These are phyloP conservation scores for Rhodomyrtus tomentosa DNA, from an alignment of 345 rosid genomes.

Conservation along the genomic window DNA sequence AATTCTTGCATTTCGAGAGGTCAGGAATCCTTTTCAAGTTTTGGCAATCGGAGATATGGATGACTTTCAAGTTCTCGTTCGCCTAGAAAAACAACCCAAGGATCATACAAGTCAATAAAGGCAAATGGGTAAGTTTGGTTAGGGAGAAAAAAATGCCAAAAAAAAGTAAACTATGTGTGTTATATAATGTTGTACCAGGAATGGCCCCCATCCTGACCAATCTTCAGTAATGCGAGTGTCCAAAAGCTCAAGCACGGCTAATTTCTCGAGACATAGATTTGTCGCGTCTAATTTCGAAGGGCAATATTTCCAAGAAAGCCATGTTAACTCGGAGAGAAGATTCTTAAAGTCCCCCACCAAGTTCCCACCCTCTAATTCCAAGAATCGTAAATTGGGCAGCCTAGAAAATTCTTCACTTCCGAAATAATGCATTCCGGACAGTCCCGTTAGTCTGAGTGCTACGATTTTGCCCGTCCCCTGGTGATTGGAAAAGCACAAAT, in stretches of 20 bases:
- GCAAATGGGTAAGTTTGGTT: not conserved
- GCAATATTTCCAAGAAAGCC: not conserved
- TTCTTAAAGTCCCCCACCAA: not conserved
- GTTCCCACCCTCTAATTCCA: not conserved
- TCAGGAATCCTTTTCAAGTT: not conserved
- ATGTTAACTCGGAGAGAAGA: not conserved
- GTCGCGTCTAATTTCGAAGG: not conserved
- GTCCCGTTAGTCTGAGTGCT: not conserved
- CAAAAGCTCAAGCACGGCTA: not conserved
- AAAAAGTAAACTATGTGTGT: rapidly evolving
- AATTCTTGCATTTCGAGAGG: not conserved
- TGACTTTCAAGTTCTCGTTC: not conserved
- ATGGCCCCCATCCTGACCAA: not conserved
- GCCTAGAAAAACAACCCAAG: not conserved
- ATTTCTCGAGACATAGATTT: not conserved
- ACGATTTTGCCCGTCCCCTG: not conserved
- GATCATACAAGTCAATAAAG: not conserved
- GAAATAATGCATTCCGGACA: not conserved
- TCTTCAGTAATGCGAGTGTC: not conserved
- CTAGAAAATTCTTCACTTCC: not conserved
- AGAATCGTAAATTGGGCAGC: not conserved
- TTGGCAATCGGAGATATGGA: not conserved
- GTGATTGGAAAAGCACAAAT: not conserved
- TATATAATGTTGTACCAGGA: not conserved
- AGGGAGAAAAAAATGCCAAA: not conserved